phyloP scores from a whole-genome alignment of 768 basidiomycete genomes.

The Boletus vinaceobasis region DNA sequence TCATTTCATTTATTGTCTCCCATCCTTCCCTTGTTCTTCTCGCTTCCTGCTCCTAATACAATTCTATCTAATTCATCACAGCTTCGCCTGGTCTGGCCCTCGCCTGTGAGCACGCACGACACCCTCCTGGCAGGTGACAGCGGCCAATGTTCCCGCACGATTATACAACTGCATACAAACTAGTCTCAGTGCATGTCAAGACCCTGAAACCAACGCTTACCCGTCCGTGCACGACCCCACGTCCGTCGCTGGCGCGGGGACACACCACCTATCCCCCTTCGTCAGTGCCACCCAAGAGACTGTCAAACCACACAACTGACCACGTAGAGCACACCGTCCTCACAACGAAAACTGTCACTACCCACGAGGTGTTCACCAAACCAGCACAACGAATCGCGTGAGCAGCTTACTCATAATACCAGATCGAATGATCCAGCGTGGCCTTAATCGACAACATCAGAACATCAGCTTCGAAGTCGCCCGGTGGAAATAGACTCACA shows the following conservation, averaged over 20 bases:
- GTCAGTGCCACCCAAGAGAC: background rate
- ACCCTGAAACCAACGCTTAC: conserved; percentile 39
- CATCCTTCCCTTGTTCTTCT: conserved; percentile 15
- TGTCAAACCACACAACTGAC: conserved; percentile 37
- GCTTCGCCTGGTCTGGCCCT: conserved; percentile 34
- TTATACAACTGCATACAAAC: conserved; percentile 55
- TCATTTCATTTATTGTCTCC: conserved; percentile 21
- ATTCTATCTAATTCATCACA: conserved; percentile 14
- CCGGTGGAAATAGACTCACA: conserved; percentile 38
- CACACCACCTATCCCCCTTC: conserved; percentile 49
- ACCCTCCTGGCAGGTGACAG: conserved; percentile 80
- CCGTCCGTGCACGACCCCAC: conserved; percentile 67
- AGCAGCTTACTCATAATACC: conserved; percentile 64
- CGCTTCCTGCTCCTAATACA: conserved; percentile 12
- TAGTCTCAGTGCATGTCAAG: conserved; percentile 5
- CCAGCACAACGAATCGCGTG: background rate
- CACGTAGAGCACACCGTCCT: conserved; percentile 77
- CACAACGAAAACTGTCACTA: conserved; percentile 73
- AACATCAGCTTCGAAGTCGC: conserved; percentile 7
- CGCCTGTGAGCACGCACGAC: conserved; percentile 61
- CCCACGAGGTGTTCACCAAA: conserved; percentile 2
- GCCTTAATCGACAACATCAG: conserved; percentile 30
- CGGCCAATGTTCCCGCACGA: conserved; percentile 60
- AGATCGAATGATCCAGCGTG: conserved; percentile 75
- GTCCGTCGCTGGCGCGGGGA: conserved; percentile 60